Base-by-base conservation (phyloP, 345 rosid species). In the Euphorbia lathyris region DNA sequence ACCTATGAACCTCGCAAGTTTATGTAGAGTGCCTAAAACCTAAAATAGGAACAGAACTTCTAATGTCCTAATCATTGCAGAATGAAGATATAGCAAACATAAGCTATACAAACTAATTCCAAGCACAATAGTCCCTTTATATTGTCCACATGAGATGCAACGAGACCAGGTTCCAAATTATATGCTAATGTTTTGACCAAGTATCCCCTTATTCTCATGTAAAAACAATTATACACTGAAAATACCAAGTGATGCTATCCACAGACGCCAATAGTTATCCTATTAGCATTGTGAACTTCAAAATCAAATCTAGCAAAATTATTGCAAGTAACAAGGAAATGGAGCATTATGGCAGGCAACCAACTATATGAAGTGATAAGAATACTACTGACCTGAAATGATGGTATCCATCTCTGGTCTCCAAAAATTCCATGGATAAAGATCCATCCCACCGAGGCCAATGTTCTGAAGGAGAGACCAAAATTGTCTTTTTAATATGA, bases 371-470 rank as follows among this genome's bases (percentile, higher is more conserved):
- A 27, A 52, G 43, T 17, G 50, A 23, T 20, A 27, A 47, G 32
- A 9, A 14, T 16, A 25, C 7, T 43, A 50, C 60, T 75, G 72
- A 92, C 97, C 94, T 86, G 81, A 93, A 90, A 83, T 85, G 81
- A 74, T 86, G 80, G 78, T 52, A 73, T 26, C 90, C 87, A 51
- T 84, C 93, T 76, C 69, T 90, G 13, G 86, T 83, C 80, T 88
- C 96, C 48, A 90, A 81, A 81, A 88, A 77, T 53, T 90, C 98
- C 97, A 93, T 90, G 16, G 96, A 87, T 66, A 93, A 74, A 71
- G 96, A 88, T 42, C 92, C 89, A 71, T 93, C 98, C 97, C 96
- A 93, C 3, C 90, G 92, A 68, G 90, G 77, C 98, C 98, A 93
- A 63, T 86, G 89, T 60, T 93, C 98, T 34, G 85, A 83, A 48